A percentile compares a stretch with the other conserved stretches of the same genome.
Evolutionary conservation across 2,329 filamentous ascomycete genomes (phyloP).

Genomic region (Pseudogymnoascus pannorum): DNA sequence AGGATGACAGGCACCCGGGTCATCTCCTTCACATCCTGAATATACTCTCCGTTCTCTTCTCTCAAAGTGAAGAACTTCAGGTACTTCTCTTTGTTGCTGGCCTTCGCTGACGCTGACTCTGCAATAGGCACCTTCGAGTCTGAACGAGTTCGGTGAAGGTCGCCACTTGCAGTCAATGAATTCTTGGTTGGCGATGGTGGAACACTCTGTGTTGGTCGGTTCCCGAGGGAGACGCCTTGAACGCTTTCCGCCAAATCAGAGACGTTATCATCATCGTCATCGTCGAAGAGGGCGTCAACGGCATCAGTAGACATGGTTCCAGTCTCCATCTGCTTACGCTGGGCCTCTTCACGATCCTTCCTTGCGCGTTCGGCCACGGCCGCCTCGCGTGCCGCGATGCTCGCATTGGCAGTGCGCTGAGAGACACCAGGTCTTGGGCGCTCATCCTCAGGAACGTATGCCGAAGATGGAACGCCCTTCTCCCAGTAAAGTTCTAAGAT

Average conservation of each 20-base stretch:
- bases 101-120: conserved; percentile 64
- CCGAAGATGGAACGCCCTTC: conserved; percentile 94
- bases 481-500: conserved; percentile 98
- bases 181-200: conserved; percentile 83
- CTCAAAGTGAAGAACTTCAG: conserved; percentile 80
- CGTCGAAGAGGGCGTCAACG: conserved; percentile 91
- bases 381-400: conserved; percentile 69
- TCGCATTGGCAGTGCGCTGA: conserved; percentile 65
- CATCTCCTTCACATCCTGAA: conserved; percentile 98
- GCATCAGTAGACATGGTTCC: conserved; percentile 90
- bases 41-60: conserved; percentile 90
- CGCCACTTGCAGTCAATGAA: conserved; percentile 54
- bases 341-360: conserved; percentile 83
- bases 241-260: conserved; percentile 87
- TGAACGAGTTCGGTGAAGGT: conserved; percentile 80
- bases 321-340: conserved; percentile 89
- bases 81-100: conserved; percentile 95
- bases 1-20: conserved; percentile 93
- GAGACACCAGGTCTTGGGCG: conserved; percentile 75
- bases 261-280: conserved; percentile 74
- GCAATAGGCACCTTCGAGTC: conserved; percentile 80
- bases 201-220: conserved; percentile 91
- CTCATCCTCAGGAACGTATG: conserved; percentile 95
- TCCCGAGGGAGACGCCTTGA: conserved; percentile 80
- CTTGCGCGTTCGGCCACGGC: conserved; percentile 74